Evolutionary conservation across 2,329 filamentous ascomycete genomes (phyloP).

Genomic region (Cadophora sp.): DNA sequence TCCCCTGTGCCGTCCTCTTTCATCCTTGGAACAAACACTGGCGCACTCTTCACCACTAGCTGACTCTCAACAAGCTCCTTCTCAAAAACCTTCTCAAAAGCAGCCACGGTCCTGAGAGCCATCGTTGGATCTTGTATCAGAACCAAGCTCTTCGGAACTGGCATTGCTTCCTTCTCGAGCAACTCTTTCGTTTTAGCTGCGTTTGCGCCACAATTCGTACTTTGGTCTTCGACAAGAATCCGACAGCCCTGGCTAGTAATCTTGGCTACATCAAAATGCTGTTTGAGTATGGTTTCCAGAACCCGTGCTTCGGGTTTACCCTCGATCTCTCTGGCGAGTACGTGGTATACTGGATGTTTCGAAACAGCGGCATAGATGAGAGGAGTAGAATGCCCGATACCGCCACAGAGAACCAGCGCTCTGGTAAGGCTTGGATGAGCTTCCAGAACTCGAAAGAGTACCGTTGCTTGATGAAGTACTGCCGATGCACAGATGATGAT

Average conservation of each 20-base stretch:
- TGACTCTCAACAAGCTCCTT: conserved; percentile 23
- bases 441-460: conserved; percentile 47
- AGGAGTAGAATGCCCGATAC: conserved; percentile 53
- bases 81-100: conserved; percentile 50
- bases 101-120: conserved; percentile 50
- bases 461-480: conserved; percentile 47
- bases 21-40: conserved; percentile 44
- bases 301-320: conserved; percentile 51
- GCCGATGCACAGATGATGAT: conserved; percentile 51
- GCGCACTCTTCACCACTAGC: conserved; percentile 44
- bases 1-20: conserved; percentile 17
- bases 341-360: conserved; percentile 42
- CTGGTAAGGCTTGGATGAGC: conserved; percentile 43
- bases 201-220: conserved; percentile 55
- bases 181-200: conserved; percentile 48
- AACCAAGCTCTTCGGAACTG: conserved; percentile 40
- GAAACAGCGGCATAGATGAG: conserved; percentile 51
- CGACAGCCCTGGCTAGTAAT: conserved; percentile 42
- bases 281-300: conserved; percentile 47
- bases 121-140: conserved; percentile 56
- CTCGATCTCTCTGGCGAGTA: conserved; percentile 41
- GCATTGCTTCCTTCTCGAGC: conserved; percentile 41
- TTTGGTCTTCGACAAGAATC: conserved; percentile 52
- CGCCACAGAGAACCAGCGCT: conserved; percentile 52
- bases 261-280: conserved; percentile 40